Conservation (phyloP, 139 green algal species). For the Picochlorum sp. region DNA sequence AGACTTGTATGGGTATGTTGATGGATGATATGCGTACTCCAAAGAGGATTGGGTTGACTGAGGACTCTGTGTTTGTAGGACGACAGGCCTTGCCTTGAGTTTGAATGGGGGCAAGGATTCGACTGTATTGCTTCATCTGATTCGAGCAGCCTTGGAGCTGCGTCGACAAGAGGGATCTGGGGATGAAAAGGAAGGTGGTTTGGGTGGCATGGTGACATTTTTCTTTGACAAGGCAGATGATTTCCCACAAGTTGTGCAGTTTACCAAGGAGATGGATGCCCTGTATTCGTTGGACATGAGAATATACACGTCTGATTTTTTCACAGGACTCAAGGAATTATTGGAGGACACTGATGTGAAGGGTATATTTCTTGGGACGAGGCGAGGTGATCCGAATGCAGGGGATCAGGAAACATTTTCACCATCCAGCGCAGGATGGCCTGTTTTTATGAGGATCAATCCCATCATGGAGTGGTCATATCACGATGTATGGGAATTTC, state of each 20-base stretch:
- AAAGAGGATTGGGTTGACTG: too few relatives aligned
- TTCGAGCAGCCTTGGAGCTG: constrained; percentile 38
- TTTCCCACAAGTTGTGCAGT: constrained; percentile 60
- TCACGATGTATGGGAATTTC: constrained; percentile 87
- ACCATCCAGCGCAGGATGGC: constrained; percentile 77
- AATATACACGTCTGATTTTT: constrained; percentile 62
- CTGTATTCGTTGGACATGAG: constrained; percentile 51
- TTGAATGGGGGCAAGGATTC: constrained; percentile 95
- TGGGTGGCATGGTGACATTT: constrained; percentile 61
- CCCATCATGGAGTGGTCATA: constrained; percentile 91
- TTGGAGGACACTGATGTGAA: constrained; percentile 35
- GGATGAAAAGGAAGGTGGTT: constrained; percentile 11
- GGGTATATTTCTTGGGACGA: constrained; percentile 74
- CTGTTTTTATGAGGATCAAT: constrained; percentile 96
- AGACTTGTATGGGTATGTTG: constrained; percentile 21
- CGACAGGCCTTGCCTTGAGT: constrained; percentile 62
- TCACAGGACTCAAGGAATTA: constrained; percentile 51
- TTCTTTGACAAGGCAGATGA: constrained; percentile 67
- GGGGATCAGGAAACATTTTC: constrained; percentile 78
- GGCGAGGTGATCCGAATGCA: constrained; percentile 80
- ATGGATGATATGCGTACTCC: not conserved
- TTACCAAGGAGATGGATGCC: constrained; percentile 29
- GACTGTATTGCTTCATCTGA: constrained; percentile 83
- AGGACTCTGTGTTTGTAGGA: constrained; percentile 21
- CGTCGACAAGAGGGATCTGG: not conserved